phyloP scores from a whole-genome alignment of 352 stramenopile genomes.

The Sclerospora graminicola region DNA sequence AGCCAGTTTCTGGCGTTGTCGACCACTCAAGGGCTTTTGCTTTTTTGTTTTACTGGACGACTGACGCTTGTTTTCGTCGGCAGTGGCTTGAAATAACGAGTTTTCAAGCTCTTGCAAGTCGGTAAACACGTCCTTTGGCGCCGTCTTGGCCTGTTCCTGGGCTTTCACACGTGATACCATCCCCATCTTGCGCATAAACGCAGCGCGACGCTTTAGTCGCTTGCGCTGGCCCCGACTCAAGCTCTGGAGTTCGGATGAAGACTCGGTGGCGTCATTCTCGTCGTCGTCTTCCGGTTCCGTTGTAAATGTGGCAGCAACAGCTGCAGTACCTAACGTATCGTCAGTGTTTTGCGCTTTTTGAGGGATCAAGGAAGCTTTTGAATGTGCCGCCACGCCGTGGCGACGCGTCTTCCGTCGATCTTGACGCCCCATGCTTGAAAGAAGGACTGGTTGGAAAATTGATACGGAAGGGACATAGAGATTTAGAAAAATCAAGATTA shows the following conservation, averaged over 20 bases:
- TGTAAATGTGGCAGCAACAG: slow-evolving; percentile 54
- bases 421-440: slow-evolving; percentile 32
- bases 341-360: slow-evolving; percentile 8
- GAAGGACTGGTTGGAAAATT: background rate
- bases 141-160: slow-evolving; percentile 31
- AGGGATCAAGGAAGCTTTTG: slow-evolving; percentile 21
- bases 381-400: slow-evolving; percentile 41
- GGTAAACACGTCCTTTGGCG: slow-evolving; percentile 50
- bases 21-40: slow-evolving; percentile 60
- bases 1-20: slow-evolving; percentile 75
- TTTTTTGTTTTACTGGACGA: slow-evolving; percentile 32
- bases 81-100: slow-evolving; percentile 56
- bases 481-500: too few relatives aligned
- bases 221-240: slow-evolving; percentile 79
- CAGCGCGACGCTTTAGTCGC: slow-evolving; percentile 63
- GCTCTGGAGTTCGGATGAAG: slow-evolving; percentile 18
- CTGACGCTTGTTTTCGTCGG: slow-evolving; percentile 8
- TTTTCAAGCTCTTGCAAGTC: slow-evolving; percentile 60
- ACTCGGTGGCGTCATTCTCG: slow-evolving; percentile 25
- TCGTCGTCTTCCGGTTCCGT: slow-evolving; percentile 27
- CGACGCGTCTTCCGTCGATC: slow-evolving; percentile 48
- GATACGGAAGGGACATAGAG: too few relatives aligned
- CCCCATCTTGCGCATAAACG: slow-evolving; percentile 83
- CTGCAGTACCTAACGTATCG: slow-evolving; percentile 32
- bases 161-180: slow-evolving; percentile 70